These are phyloP conservation scores for Micromonas commoda DNA, from an alignment of 139 green algal genomes.

Conservation along the genomic window DNA sequence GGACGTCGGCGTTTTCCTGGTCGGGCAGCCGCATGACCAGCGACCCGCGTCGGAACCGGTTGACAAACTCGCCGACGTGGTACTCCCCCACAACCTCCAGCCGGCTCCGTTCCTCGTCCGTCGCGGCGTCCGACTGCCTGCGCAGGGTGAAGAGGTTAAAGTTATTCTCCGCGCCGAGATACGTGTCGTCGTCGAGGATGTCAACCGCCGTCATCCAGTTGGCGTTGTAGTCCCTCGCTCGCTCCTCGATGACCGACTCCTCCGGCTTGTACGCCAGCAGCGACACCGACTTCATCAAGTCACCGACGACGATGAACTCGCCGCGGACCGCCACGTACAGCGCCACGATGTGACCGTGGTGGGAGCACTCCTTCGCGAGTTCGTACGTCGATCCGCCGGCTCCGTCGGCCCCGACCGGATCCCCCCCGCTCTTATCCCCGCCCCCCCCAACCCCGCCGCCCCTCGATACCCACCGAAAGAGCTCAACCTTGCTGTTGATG, in stretches of 20 bases:
- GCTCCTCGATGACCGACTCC: conserved; percentile 65
- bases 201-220: conserved; percentile 83
- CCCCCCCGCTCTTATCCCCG: background rate
- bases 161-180: conserved; percentile 57
- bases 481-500: conserved; percentile 86
- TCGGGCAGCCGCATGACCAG: conserved; percentile 94
- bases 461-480: conserved; percentile 57
- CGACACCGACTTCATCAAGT: conserved; percentile 93
- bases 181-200: conserved; percentile 85
- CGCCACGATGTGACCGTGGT: conserved; percentile 70
- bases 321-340: conserved; percentile 67
- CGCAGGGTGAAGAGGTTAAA: conserved; percentile 81
- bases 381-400: conserved; percentile 31
- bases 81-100: conserved; percentile 80
- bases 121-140: conserved; percentile 65
- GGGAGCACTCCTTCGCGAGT: conserved; percentile 65
- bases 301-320: conserved; percentile 85
- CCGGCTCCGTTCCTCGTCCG: conserved; percentile 76
- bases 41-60: conserved; percentile 76
- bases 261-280: conserved; percentile 61
- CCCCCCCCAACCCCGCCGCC: no score
- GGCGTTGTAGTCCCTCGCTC: conserved; percentile 70
- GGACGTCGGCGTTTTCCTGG: conserved; percentile 43
- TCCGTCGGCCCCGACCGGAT: background rate
- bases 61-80: conserved; percentile 89